Base-by-base conservation (phyloP, 2,329 filamentous ascomycete species). In the Calcarisporium arbuscula region DNA sequence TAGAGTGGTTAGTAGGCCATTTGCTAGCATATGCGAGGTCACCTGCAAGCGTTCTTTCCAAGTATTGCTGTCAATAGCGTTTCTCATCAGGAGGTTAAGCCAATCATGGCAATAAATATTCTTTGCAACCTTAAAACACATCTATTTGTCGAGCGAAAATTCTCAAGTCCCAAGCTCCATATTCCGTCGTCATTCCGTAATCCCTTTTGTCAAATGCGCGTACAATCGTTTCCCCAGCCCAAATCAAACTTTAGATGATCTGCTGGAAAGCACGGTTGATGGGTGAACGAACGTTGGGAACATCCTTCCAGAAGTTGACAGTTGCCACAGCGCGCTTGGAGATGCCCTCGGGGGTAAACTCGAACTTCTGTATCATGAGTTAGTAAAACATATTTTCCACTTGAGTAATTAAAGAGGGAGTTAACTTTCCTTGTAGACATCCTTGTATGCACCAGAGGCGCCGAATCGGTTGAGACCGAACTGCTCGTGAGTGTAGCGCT, bases 391-490 rank as follows among this genome's bases (percentile, higher is more conserved):
- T 4, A 22, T 30, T 8, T 23, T 19, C 8, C 11, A 25, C 17
- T 17, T 25, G 29, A 31, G 21, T 12, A 27, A 26, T 11, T 21
- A 14, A 20, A 35, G 2, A n/a, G 16, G 19, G 28, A 31, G 31
- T 19, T 19, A 36, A 64, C 75, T 66, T 72, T 72, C 85, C 75
- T 85, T 83, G 78, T 98, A 98, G 42, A 98, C 88, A 56, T 96
- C 82, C 82, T 90, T 90, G 76, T 96, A 96, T 49, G 90, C 83
- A 56, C 90, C 92, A 37, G 86, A 94, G 50, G 90, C 90, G 80
- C 92, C 92, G 67, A 98, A 98, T 62, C 92, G 80, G 83, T 98
- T 98, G 50, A 98, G 80, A 62, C 92, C 92, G 57, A 98, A 98
- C 73, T 98, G 92, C 80, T 98, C 92, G 70, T 98, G 90, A 40